Conservation (phyloP, 306 rosid genomes). For the Boehmeria nivea region DNA sequence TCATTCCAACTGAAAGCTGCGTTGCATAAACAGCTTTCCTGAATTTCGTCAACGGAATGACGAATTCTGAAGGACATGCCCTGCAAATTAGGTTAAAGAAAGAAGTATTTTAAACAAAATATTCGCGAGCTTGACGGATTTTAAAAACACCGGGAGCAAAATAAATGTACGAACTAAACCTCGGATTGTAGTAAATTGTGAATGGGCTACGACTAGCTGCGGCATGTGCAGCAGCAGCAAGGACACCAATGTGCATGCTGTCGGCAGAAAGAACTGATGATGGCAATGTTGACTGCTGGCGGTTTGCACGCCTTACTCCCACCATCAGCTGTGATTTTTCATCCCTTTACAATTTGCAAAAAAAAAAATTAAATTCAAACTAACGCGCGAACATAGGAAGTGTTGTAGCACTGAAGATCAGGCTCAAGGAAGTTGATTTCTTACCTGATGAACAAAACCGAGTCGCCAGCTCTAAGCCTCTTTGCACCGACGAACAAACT, state of each 20-base stretch:
- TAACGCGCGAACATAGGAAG: too few relatives aligned
- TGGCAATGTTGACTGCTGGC: slow-evolving; percentile 85
- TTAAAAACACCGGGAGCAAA: too few relatives aligned
- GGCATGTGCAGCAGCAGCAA: slow-evolving; percentile 99
- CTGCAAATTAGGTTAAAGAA: slow-evolving; percentile 31
- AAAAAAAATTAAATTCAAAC: background rate
- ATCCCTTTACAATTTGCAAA: slow-evolving; percentile 50
- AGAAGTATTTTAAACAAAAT: background rate
- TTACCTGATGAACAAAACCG: slow-evolving; percentile 93
- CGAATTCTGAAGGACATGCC: slow-evolving; percentile 98
- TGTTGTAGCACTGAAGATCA: background rate
- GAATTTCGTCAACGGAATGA: slow-evolving; percentile 70
- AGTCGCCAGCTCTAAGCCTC: slow-evolving; percentile 88
- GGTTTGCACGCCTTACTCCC: slow-evolving; percentile 88
- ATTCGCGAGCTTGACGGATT: too few relatives aligned
- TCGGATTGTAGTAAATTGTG: slow-evolving; percentile 93
- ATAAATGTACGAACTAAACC: slow-evolving; percentile 31
- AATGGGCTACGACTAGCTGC: slow-evolving; percentile 83
- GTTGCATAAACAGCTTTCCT: slow-evolving; percentile 77
- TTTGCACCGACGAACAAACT: slow-evolving; percentile 82
- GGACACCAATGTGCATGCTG: slow-evolving; percentile 99
- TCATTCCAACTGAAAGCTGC: slow-evolving; percentile 89
- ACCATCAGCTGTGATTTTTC: slow-evolving; percentile 84
- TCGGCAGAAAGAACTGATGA: slow-evolving; percentile 95
- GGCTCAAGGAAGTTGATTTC: background rate